These are phyloP conservation scores for Strobilomyces dryophilus DNA, from an alignment of 768 basidiomycete genomes.

Conservation along the genomic window DNA sequence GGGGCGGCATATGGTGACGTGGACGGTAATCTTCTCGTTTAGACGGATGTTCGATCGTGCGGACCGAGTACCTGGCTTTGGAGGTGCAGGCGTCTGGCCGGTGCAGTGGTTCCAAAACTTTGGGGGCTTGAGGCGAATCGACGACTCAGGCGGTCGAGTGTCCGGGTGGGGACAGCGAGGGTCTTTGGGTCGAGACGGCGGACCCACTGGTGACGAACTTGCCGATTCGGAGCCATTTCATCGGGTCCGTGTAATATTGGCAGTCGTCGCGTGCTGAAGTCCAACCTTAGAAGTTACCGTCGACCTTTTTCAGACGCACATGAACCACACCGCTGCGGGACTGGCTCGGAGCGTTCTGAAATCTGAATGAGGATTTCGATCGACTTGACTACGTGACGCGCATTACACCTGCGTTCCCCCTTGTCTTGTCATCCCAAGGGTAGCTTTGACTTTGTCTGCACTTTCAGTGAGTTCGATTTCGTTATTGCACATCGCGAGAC, in stretches of 20 bases:
- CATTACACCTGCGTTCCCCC: not conserved
- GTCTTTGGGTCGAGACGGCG: not conserved
- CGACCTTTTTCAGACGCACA: too few relatives aligned
- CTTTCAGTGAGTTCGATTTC: too few relatives aligned
- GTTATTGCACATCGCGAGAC: not conserved
- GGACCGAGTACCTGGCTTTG: slow-evolving; percentile 99
- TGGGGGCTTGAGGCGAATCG: slow-evolving; percentile 98
- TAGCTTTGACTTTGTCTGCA: too few relatives aligned
- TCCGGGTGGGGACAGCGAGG: slow-evolving; percentile 44
- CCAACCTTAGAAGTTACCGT: too few relatives aligned
- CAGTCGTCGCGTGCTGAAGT: slow-evolving; percentile 29
- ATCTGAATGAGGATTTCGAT: not conserved
- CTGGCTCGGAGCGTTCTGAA: not conserved
- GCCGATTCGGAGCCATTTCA: slow-evolving; percentile 95
- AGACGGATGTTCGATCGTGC: slow-evolving; percentile 98
- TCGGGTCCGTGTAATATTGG: slow-evolving; percentile 69
- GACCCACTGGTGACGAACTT: slow-evolving; percentile 99
- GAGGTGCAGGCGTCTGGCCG: slow-evolving; percentile 97
- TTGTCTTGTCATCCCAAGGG: too few relatives aligned
- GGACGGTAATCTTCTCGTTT: slow-evolving; percentile 99
- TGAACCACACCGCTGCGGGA: not conserved
- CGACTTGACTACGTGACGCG: not conserved
- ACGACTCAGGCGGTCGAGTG: slow-evolving; percentile 99
- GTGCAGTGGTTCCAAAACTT: slow-evolving; percentile 99
- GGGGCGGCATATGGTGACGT: slow-evolving; percentile 98